A percentile compares a stretch with the other conserved stretches of the same genome.
Evolutionary conservation across 2,329 filamentous ascomycete species (phyloP).

Genomic region (Colletotrichum cereale): DNA sequence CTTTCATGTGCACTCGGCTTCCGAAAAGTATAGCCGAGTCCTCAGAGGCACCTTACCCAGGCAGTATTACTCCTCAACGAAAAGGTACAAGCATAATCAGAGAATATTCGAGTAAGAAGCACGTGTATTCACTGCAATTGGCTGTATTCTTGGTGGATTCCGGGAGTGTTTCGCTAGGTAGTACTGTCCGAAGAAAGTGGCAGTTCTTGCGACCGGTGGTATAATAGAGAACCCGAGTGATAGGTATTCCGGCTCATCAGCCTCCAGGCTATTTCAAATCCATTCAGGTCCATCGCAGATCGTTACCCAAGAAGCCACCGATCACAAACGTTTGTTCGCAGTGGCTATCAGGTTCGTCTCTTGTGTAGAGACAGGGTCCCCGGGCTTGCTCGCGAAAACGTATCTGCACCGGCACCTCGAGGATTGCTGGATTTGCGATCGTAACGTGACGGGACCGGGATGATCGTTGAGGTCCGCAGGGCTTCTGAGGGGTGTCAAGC

Average conservation of each 20-base stretch:
- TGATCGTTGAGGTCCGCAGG: conserved; percentile 67
- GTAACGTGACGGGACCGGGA: conserved; percentile 68
- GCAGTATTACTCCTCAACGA: background rate
- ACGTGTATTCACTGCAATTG: background rate
- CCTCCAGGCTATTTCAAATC: conserved; percentile 21
- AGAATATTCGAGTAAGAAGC: no score
- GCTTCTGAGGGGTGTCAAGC: conserved; percentile 59
- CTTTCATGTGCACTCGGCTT: background rate
- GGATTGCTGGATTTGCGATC: conserved; percentile 60
- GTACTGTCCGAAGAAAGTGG: no score
- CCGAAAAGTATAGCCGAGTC: background rate
- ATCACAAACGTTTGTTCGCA: background rate
- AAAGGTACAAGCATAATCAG: background rate
- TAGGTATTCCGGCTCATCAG: background rate
- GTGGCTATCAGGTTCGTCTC: background rate
- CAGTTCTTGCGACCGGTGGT: background rate
- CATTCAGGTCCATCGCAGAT: background rate
- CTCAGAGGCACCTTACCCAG: background rate
- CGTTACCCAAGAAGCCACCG: background rate
- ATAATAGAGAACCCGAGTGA: background rate
- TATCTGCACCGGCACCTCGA: conserved; percentile 68
- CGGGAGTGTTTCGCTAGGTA: background rate
- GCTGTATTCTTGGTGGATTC: background rate
- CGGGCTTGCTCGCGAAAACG: conserved; percentile 58
- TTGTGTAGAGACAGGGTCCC: conserved; percentile 49